A percentile compares a stretch with the other conserved stretches of the same genome.
phyloP scores from a whole-genome alignment of 805 yeast species.

The Candida chauliodis region DNA sequence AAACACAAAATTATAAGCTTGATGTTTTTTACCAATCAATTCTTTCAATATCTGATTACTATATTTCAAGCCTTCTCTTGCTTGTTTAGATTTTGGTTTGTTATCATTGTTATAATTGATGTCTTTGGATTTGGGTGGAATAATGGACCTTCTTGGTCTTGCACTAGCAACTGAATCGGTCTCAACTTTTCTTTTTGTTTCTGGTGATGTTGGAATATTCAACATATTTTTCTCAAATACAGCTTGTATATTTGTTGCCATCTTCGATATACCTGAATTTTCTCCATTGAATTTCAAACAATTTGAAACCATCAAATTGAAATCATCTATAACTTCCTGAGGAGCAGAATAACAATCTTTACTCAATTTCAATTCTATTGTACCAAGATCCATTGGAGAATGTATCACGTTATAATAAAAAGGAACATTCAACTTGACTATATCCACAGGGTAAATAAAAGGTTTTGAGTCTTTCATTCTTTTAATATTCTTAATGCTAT shows the following conservation, averaged over 20 bases:
- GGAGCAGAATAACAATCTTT: slow-evolving; percentile 71
- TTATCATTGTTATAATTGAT: slow-evolving; percentile 73
- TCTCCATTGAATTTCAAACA: slow-evolving; percentile 85
- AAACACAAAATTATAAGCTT: slow-evolving; percentile 83
- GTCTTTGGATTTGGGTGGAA: slow-evolving; percentile 94
- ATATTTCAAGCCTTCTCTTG: slow-evolving; percentile 83
- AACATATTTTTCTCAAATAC: slow-evolving; percentile 90
- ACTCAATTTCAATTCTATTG: slow-evolving; percentile 77
- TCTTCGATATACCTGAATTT: slow-evolving; percentile 76
- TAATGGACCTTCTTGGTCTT: slow-evolving; percentile 92
- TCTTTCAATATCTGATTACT: slow-evolving; percentile 82
- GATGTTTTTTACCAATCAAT: slow-evolving; percentile 76
- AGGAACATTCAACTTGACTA: slow-evolving; percentile 82
- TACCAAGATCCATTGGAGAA: slow-evolving; percentile 90
- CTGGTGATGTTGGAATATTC: slow-evolving; percentile 70
- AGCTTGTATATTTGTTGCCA: slow-evolving; percentile 89
- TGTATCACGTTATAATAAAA: slow-evolving; percentile 78
- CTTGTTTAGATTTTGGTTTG: slow-evolving; percentile 88
- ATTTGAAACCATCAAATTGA: slow-evolving; percentile 79
- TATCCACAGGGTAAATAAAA: slow-evolving; percentile 86
- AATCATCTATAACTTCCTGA: slow-evolving; percentile 68
- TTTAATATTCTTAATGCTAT: slow-evolving; percentile 80
- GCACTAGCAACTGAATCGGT: slow-evolving; percentile 68
- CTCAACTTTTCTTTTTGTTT: slow-evolving; percentile 9
- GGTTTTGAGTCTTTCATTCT: slow-evolving; percentile 91